phyloP scores from a whole-genome alignment of 208 protist species.

The Leishmania tarentolae region DNA sequence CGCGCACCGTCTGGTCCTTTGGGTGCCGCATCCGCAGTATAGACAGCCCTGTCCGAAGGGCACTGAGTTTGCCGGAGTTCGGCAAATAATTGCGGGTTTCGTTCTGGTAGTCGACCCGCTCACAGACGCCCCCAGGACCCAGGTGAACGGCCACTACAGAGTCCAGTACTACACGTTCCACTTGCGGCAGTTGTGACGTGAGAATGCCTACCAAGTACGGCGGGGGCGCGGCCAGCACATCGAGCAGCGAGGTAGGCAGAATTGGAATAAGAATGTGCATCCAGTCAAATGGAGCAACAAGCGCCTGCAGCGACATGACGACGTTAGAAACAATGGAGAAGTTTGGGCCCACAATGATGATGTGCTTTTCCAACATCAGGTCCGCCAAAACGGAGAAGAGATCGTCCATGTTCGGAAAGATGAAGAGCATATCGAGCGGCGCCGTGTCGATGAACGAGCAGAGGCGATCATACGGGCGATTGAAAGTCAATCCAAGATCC shows the following conservation, averaged over 20 bases:
- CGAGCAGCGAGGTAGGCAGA: slow-evolving; percentile 58
- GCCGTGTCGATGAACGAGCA: slow-evolving; percentile 86
- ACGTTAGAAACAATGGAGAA: slow-evolving; percentile 76
- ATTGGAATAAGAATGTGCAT: slow-evolving; percentile 87
- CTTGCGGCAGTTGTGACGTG: slow-evolving; percentile 61
- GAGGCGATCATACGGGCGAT: slow-evolving; percentile 73
- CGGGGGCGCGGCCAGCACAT: slow-evolving; percentile 75
- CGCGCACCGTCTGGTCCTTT: slow-evolving; percentile 59
- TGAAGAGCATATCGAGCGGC: slow-evolving; percentile 58
- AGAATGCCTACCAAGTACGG: slow-evolving; percentile 82
- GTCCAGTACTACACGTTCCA: slow-evolving; percentile 50
- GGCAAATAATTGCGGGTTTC: slow-evolving; percentile 56
- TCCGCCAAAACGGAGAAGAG: slow-evolving; percentile 73
- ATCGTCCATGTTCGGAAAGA: slow-evolving; percentile 64
- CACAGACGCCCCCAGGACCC: slow-evolving; percentile 52
- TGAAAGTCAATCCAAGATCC: slow-evolving; percentile 48
- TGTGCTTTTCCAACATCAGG: slow-evolving; percentile 74
- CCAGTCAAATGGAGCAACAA: slow-evolving; percentile 86
- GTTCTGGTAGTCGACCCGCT: slow-evolving; percentile 58
- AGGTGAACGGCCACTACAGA: slow-evolving; percentile 62
- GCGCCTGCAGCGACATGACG: slow-evolving; percentile 79
- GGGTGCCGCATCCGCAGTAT: slow-evolving; percentile 58
- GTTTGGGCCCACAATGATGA: slow-evolving; percentile 83
- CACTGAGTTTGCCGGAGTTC: slow-evolving; percentile 66
- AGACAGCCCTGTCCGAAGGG: slow-evolving; percentile 60